These are phyloP conservation scores for Eleusine indica DNA, from an alignment of 176 grass and related monocot species.

Conservation along the genomic window DNA sequence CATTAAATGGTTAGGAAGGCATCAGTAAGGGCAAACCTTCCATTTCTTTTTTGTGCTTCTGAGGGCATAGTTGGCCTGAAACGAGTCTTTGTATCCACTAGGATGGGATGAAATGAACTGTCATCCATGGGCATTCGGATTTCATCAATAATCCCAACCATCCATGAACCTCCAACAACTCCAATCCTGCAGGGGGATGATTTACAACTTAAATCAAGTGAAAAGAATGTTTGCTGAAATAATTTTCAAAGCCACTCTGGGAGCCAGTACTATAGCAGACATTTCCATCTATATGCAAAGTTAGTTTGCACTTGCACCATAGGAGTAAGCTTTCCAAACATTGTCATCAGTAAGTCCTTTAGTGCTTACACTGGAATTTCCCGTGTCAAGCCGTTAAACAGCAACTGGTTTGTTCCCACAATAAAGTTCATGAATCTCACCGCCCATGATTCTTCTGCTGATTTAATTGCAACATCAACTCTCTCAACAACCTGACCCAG, in stretches of 20 bases:
- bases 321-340: not conserved
- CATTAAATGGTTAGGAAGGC: not conserved
- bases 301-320: not conserved
- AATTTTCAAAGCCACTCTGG: not conserved
- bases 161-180: constrained; percentile 70
- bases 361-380: constrained; percentile 85
- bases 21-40: constrained; percentile 53
- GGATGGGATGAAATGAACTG: constrained; percentile 49
- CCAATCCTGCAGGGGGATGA: constrained; percentile 57
- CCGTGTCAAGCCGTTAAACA: constrained; percentile 77
- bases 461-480: constrained; percentile 58
- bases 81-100: constrained; percentile 90
- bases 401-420: constrained; percentile 70
- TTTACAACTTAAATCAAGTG: not conserved
- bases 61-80: constrained; percentile 52
- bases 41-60: constrained; percentile 93
- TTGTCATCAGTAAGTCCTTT: not conserved
- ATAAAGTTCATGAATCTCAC: constrained; percentile 86
- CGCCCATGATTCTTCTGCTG: constrained; percentile 69
- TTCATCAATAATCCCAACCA: constrained; percentile 94
- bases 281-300: not conserved
- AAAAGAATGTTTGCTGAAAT: not conserved
- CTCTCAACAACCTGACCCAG: constrained; percentile 65
- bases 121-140: constrained; percentile 53
- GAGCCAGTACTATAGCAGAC: constrained; percentile 7